Conservation (phyloP, 306 rosid genomes). For the Astragalus glycyphyllos region DNA sequence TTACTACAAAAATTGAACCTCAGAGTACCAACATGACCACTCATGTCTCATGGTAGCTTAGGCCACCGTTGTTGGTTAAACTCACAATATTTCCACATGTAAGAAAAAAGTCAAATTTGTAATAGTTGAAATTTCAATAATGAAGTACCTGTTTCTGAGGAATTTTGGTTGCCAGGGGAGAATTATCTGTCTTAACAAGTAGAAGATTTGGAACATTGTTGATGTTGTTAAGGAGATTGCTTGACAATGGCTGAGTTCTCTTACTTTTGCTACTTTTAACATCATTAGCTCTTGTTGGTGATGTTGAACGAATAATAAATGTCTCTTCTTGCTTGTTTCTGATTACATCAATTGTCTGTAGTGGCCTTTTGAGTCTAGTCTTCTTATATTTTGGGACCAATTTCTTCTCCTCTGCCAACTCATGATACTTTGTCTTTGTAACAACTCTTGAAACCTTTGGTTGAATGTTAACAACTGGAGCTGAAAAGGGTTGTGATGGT, state of each 20-base stretch:
- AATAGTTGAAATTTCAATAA: background rate
- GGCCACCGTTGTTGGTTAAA: too few species aligned
- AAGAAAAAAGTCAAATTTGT: background rate
- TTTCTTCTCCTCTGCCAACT: conserved; percentile 23
- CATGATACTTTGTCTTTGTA: conserved; percentile 46
- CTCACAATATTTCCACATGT: background rate
- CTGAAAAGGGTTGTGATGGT: conserved; percentile 19
- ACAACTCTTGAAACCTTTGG: conserved; percentile 44
- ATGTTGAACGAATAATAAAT: conserved; percentile 62
- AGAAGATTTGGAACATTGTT: conserved; percentile 53
- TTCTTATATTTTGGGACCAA: conserved; percentile 41
- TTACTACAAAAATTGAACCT: too few species aligned
- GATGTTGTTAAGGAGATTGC: conserved; percentile 53
- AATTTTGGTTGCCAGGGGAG: conserved; percentile 48
- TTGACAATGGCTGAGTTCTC: conserved; percentile 60
- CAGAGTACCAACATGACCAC: too few species aligned
- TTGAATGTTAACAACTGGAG: conserved; percentile 24
- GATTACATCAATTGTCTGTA: conserved; percentile 52
- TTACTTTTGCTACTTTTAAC: conserved; percentile 53
- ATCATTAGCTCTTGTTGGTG: conserved; percentile 46
- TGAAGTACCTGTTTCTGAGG: conserved; percentile 51
- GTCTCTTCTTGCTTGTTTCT: conserved; percentile 69
- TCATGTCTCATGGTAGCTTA: too few species aligned
- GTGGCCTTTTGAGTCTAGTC: conserved; percentile 50
- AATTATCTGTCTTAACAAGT: conserved; percentile 42